Evolutionary conservation across 352 stramenopile genomes (phyloP).

Genomic region (Plasmopara viticola): DNA sequence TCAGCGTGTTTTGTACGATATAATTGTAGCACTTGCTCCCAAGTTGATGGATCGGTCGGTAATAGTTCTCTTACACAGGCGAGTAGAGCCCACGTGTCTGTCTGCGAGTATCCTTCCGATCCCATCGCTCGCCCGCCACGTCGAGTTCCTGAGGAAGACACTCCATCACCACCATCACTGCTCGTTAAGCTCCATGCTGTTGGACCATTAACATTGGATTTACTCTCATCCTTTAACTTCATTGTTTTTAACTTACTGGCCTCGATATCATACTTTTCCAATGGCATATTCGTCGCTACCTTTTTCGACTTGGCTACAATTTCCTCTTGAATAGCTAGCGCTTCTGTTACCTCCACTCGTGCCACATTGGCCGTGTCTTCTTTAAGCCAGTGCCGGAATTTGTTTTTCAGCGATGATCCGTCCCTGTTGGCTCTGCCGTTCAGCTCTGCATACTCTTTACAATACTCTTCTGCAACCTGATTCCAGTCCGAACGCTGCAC

Average conservation of each 20-base stretch:
- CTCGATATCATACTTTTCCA: neutral
- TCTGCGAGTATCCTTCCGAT: conserved; percentile 27
- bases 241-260: neutral
- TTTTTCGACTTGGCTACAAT: conserved; percentile 18
- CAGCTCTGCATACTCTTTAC: conserved; percentile 15
- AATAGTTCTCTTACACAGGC: conserved; percentile 21
- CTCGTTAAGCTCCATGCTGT: neutral
- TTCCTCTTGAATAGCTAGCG: conserved; percentile 12
- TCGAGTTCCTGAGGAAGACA: conserved; percentile 3
- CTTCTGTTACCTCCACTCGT: conserved; percentile 14
- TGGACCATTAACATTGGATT: neutral
- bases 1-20: conserved; percentile 24
- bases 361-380: conserved; percentile 5
- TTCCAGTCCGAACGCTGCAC: conserved; percentile 19
- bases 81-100: conserved; percentile 22
- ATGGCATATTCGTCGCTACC: conserved; percentile 1
- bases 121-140: conserved; percentile 21
- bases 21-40: conserved; percentile 27
- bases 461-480: conserved; percentile 22
- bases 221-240: conserved; percentile 2
- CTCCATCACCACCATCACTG: conserved; percentile 10
- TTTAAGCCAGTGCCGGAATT: conserved; percentile 26
- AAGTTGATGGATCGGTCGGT: conserved; percentile 18
- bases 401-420: conserved; percentile 25
- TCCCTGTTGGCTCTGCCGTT: conserved; percentile 18